Evolutionary conservation across 2,329 filamentous ascomycete genomes (phyloP).

Genomic region (Botryosphaeria dothidea): DNA sequence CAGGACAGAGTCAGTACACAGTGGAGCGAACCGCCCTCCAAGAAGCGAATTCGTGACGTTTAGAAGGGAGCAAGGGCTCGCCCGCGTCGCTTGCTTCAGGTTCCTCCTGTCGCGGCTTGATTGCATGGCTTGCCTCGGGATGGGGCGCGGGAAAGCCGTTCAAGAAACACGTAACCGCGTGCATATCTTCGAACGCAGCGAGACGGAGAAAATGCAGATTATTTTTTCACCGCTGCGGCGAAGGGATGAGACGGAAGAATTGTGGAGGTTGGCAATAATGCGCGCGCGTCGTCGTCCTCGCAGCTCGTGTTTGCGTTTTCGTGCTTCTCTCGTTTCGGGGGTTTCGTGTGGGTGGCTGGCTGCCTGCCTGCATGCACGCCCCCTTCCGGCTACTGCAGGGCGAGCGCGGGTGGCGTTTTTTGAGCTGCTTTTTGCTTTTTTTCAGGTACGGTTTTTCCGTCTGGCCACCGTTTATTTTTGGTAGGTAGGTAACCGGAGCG

Average conservation of each 20-base stretch:
- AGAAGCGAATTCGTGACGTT: too few species aligned
- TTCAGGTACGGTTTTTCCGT: neutral
- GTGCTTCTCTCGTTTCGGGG: neutral
- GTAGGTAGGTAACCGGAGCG: too few species aligned
- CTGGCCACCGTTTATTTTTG: too few species aligned
- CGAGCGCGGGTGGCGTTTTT: too few species aligned
- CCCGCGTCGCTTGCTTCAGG: neutral
- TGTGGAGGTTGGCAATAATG: neutral
- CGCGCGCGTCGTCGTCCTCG: neutral
- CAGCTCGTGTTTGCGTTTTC: neutral
- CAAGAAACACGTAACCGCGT: neutral
- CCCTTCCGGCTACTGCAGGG: too few species aligned
- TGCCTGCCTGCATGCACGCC: too few species aligned
- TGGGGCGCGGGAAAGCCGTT: neutral
- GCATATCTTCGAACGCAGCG: conserved; percentile 10
- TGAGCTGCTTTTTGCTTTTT: neutral
- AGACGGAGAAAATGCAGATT: neutral
- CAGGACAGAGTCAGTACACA: too few species aligned
- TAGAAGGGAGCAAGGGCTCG: neutral
- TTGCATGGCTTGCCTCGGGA: neutral
- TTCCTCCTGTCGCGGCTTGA: neutral
- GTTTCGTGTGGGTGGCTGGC: neutral
- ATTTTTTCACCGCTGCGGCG: neutral
- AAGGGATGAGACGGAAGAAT: conserved; percentile 3
- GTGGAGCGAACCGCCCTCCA: too few species aligned